A percentile compares a stretch with the other conserved stretches of the same genome.
Conservation (phyloP, 2,329 filamentous ascomycete genomes). For the Purpureocillium takamizusanense region DNA sequence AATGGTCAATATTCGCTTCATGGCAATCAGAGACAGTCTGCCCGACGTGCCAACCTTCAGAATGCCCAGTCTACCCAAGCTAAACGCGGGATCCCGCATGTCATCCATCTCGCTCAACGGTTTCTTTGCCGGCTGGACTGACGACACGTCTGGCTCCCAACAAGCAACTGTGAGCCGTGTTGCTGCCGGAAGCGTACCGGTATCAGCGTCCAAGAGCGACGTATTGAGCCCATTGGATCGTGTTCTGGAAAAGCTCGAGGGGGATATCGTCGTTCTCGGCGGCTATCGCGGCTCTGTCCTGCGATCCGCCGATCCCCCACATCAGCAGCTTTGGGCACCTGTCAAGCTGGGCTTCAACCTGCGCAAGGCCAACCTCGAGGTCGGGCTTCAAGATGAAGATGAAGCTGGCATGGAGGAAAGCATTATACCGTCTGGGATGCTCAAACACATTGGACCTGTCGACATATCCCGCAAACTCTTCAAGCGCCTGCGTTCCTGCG, state of each 20-base stretch:
- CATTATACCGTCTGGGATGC: slow-evolving; percentile 80
- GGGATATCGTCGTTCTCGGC: slow-evolving; percentile 81
- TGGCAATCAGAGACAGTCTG: slow-evolving; percentile 82
- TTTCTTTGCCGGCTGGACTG: slow-evolving; percentile 18
- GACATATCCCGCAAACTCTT: slow-evolving; percentile 80
- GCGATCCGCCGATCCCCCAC: slow-evolving; percentile 69
- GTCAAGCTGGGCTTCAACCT: slow-evolving; percentile 89
- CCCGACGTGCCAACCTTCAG: slow-evolving; percentile 73
- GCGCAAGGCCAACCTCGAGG: slow-evolving; percentile 82
- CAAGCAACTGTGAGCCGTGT: slow-evolving; percentile 12
- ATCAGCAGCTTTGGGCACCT: slow-evolving; percentile 88
- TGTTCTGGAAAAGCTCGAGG: slow-evolving; percentile 59
- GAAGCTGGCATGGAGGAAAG: slow-evolving; percentile 74
- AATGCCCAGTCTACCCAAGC: slow-evolving; percentile 52
- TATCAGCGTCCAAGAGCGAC: not conserved
- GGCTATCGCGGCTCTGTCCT: slow-evolving; percentile 89
- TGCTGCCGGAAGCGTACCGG: not conserved
- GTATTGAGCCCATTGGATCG: slow-evolving; percentile 35
- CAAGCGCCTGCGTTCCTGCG: slow-evolving; percentile 63
- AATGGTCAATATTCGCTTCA: slow-evolving; percentile 81
- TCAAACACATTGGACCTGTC: slow-evolving; percentile 85
- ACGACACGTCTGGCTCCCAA: slow-evolving; percentile 13
- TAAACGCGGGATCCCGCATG: slow-evolving; percentile 25
- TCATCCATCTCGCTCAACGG: slow-evolving; percentile 22
- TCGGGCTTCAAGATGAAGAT: slow-evolving; percentile 72